These are phyloP conservation scores for Candida neerlandica DNA, from an alignment of 1,139 yeast genomes.

Conservation along the genomic window DNA sequence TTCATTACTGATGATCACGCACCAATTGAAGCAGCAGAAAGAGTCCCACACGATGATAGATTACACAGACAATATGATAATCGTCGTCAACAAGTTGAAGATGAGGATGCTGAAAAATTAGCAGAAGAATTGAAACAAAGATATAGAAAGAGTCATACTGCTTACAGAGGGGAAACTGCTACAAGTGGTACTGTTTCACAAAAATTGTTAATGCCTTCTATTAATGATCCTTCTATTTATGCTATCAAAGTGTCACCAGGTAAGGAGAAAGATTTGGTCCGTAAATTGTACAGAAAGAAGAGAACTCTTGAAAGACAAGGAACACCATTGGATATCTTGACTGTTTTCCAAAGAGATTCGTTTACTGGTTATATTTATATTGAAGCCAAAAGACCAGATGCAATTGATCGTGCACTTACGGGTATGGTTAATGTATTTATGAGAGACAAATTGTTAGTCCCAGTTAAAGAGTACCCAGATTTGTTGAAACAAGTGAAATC, in stretches of 20 bases:
- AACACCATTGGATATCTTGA: constrained; percentile 69
- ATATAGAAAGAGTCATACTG: constrained; percentile 84
- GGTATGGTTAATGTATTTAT: constrained; percentile 88
- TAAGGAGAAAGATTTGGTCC: constrained; percentile 87
- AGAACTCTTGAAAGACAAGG: constrained; percentile 64
- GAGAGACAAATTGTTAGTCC: constrained; percentile 76
- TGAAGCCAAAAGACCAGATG: constrained; percentile 93
- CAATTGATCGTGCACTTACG: constrained; percentile 82
- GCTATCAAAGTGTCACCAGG: constrained; percentile 94
- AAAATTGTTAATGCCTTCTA: constrained; percentile 89
- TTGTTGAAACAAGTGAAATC: constrained; percentile 87
- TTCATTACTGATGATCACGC: constrained; percentile 72
- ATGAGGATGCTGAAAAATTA: constrained; percentile 91
- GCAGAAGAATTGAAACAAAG: constrained; percentile 93
- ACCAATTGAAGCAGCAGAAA: constrained; percentile 48
- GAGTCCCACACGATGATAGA: constrained; percentile 59
- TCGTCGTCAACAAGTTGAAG: constrained; percentile 84
- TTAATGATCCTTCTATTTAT: constrained; percentile 95
- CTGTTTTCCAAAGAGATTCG: constrained; percentile 95
- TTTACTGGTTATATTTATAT: constrained; percentile 89
- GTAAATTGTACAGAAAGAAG: constrained; percentile 80
- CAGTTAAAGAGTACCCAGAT: constrained; percentile 94
- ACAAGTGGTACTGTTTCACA: constrained; percentile 86
- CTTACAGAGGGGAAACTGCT: constrained; percentile 81
- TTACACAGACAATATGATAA: constrained; percentile 91